These are phyloP conservation scores for Penicillium occitanis DNA, from an alignment of 2,329 filamentous ascomycete species.

Conservation along the genomic window DNA sequence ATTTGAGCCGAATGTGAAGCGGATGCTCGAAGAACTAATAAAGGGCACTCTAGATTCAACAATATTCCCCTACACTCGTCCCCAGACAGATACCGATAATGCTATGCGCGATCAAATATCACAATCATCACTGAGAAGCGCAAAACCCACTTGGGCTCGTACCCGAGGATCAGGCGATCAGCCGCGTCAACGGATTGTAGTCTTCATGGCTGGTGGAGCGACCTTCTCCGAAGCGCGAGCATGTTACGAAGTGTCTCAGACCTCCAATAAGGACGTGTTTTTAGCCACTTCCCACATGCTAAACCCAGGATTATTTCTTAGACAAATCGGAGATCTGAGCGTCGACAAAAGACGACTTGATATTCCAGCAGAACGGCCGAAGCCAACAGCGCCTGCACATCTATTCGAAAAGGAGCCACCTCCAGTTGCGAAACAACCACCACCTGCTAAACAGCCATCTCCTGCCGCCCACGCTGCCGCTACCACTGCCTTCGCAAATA, in stretches of 20 bases:
- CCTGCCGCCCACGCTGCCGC: slow-evolving; percentile 23
- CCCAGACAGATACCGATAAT: slow-evolving; percentile 49
- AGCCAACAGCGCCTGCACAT: slow-evolving; percentile 79
- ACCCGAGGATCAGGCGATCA: slow-evolving; percentile 72
- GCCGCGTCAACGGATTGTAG: slow-evolving; percentile 83
- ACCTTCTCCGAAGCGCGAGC: slow-evolving; percentile 86
- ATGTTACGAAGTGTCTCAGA: slow-evolving; percentile 81
- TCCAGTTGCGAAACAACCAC: slow-evolving; percentile 26
- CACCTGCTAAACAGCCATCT: slow-evolving; percentile 23
- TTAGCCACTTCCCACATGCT: slow-evolving; percentile 91
- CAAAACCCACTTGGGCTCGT: slow-evolving; percentile 93
- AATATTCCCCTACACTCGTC: slow-evolving; percentile 71
- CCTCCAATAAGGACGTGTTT: slow-evolving; percentile 77
- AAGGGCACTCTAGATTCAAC: slow-evolving; percentile 65
- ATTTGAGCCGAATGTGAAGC: slow-evolving; percentile 77
- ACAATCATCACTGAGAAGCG: slow-evolving; percentile 78
- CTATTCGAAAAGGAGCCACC: slow-evolving; percentile 73
- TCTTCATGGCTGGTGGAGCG: slow-evolving; percentile 93
- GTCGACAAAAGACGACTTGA: slow-evolving; percentile 72
- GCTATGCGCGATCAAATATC: slow-evolving; percentile 52
- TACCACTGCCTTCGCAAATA: slow-evolving; percentile 36
- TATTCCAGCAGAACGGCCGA: slow-evolving; percentile 76
- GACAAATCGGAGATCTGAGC: slow-evolving; percentile 77
- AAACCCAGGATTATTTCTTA: slow-evolving; percentile 76
- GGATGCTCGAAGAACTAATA: slow-evolving; percentile 74